phyloP scores from a whole-genome alignment of 1,284 basidiomycete species.

The Rhizoctonia solani region DNA sequence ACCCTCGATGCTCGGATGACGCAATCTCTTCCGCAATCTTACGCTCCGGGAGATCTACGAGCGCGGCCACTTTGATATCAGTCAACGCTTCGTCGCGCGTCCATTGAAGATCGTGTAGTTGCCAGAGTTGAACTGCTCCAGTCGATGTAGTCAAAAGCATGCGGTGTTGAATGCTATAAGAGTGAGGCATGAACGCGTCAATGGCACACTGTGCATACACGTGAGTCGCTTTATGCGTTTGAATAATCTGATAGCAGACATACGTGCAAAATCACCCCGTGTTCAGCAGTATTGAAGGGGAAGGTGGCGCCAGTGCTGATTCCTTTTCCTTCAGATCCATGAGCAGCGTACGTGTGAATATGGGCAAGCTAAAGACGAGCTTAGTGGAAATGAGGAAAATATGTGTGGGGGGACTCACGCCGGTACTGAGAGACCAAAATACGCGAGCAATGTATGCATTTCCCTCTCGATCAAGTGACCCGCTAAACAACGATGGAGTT shows the following conservation, averaged over 20 bases:
- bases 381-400: neutral
- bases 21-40: slow-evolving; percentile 53
- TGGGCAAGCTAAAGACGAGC: neutral
- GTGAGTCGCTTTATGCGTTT: slow-evolving; percentile 7
- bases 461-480: slow-evolving; percentile 62
- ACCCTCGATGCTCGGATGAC: slow-evolving; percentile 57
- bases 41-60: slow-evolving; percentile 79
- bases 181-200: slow-evolving; percentile 54
- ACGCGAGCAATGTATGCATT: slow-evolving; percentile 68
- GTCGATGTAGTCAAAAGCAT: slow-evolving; percentile 72
- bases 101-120: slow-evolving; percentile 69
- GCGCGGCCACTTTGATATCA: slow-evolving; percentile 63
- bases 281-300: slow-evolving; percentile 67
- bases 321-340: slow-evolving; percentile 59
- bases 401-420: slow-evolving; percentile 48
- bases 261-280: slow-evolving; percentile 77
- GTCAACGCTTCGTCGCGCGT: slow-evolving; percentile 82
- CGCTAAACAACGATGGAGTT: slow-evolving; percentile 45
- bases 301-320: slow-evolving; percentile 67
- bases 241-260: slow-evolving; percentile 42
- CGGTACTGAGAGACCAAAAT: slow-evolving; percentile 67
- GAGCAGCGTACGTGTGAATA: slow-evolving; percentile 63
- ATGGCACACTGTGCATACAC: slow-evolving; percentile 49
- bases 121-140: slow-evolving; percentile 79
- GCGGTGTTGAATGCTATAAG: slow-evolving; percentile 53